Evolutionary conservation across 164 flowering plant species (phyloP), one percentile per base, ranked within the genome.

Genomic region (Euptelea pleiosperma): DNA sequence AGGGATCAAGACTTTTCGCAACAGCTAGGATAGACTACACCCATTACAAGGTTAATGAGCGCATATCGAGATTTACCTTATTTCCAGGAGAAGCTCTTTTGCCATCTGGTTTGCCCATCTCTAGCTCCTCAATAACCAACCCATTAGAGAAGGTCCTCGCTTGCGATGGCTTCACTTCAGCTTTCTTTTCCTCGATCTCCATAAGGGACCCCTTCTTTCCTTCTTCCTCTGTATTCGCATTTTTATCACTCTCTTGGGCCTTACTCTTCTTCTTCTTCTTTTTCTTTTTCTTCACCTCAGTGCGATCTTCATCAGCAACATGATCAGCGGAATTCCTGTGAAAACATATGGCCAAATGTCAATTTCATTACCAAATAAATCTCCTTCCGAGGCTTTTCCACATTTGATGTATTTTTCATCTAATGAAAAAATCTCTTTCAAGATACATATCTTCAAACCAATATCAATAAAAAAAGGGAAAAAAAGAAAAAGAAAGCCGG

Each of bases 31-130:
- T n/a, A n/a, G n/a, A n/a, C n/a, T n/a, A n/a, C 15, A 12, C 12
- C 10, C 28, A 57, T 45, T 42, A 45, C 3, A 2, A 58, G 8
- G 25, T 16, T 10, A 15, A 10, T 15, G 25, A 44, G 14, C n/a
- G n/a, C 10, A 60, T 3, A 36, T 29, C n/a, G 14, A 42, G 2
- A 37, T 43, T 37, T 45, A 87, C 99, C 84, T 73, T 76, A 14
- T 71, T 81, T 47, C 99, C 99, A 58, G 74, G 81, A 57, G 86
- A 62, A 52, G 99, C 96, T 71, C 72, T 79, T 74, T 79, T 84
- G 28, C 96, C 99, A 76, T 87, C 83, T 45, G 98, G 91, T 72
- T 82, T 83, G 22, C 98, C 99, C 91, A 94, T 85, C 37, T 63
- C 68, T 44, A 91, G 9, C 62, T 88, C 96, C 77, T 91, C 94